Base-by-base conservation (phyloP, 352 stramenopile species). In the Phytophthora foliorum region DNA sequence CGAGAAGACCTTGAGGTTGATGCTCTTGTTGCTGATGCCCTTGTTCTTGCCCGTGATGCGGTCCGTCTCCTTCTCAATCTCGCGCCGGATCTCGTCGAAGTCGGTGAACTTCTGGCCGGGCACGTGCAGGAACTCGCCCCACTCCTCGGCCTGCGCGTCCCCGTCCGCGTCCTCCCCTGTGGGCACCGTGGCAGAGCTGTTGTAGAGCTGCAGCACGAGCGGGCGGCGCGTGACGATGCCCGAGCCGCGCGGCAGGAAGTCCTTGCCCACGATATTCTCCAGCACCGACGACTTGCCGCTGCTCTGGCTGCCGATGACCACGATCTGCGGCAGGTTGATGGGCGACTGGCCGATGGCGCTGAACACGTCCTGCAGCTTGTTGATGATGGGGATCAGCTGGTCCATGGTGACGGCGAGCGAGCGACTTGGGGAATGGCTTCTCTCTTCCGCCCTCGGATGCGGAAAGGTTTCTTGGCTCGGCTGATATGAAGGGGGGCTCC, bases 351-450 rank as follows among this genome's bases (percentile, higher is more conserved):
- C 96, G 73, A 99, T 98, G 46, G 95, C 94, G 51, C 82, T 97
- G 79, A 99, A 99, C 32, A 99, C 98, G 84, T 99, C 98, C 89
- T 99, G 98, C 10, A 99, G 90, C 86, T 99, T 99, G 78, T 99
- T 99, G 67, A 99, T 98, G 69, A 99, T 98, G 34, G 97, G 97
- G 76, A 99, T 99, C 19, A 99, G 88, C 79, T 99, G 92, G 64
- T 99, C 97, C 98, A 99, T 99, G 31, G 57, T 24, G 39, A 1
- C 49, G 46, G 13, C 4, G 16, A 10, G 14, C 6, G 17, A 17
- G 51, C 21, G 50, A 41, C 24, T 50, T 59, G 6, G 22, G 8
- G 21, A 59, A 57, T 48, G 31, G 24, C 41, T n/a, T 31, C 36
- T 57, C 53, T 49, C 22, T n/a, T n/a, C n/a, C n/a, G n/a, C n/a